A percentile compares a stretch with the other conserved stretches of the same genome.
These are phyloP conservation scores for Colletotrichum cuscutae DNA, from an alignment of 2,329 filamentous ascomycete genomes.

Conservation along the genomic window DNA sequence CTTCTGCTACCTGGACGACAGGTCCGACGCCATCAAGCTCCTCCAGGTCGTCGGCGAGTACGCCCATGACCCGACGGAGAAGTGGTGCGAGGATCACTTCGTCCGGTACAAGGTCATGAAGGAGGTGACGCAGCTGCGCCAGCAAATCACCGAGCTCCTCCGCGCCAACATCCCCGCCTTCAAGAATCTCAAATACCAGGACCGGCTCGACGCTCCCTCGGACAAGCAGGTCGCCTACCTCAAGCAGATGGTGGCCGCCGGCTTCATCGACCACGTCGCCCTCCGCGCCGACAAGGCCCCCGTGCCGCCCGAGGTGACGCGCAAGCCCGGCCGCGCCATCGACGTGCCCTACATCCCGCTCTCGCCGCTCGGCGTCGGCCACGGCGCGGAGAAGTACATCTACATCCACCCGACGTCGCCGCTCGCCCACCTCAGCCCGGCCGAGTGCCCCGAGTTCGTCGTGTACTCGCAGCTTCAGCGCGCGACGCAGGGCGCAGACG, in stretches of 20 bases:
- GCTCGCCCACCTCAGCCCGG: conserved; percentile 74
- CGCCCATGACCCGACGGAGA: conserved; percentile 75
- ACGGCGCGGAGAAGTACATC: conserved; percentile 72
- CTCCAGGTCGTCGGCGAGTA: conserved; percentile 91
- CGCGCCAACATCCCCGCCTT: conserved; percentile 77
- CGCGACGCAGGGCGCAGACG: conserved; percentile 61
- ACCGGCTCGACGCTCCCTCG: conserved; percentile 67
- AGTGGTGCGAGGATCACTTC: conserved; percentile 86
- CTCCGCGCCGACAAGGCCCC: conserved; percentile 90
- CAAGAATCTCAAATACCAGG: conserved; percentile 64
- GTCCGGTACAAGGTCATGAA: conserved; percentile 87
- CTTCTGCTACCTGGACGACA: conserved; percentile 84
- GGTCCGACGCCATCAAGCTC: conserved; percentile 89
- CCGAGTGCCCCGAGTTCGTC: conserved; percentile 87
- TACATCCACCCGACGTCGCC: conserved; percentile 90
- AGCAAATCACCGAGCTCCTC: conserved; percentile 85
- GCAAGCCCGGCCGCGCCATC: conserved; percentile 85
- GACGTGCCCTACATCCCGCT: conserved; percentile 93
- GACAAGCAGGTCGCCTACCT: conserved; percentile 80
- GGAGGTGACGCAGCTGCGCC: conserved; percentile 85
- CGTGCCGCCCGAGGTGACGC: conserved; percentile 71
- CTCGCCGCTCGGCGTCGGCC: conserved; percentile 68
- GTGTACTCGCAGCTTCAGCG: conserved; percentile 89
- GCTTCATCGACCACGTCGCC: conserved; percentile 94
- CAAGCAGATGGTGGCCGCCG: conserved; percentile 90